These are phyloP conservation scores for Hypericum perforatum DNA, from an alignment of 345 rosid species.

Conservation along the genomic window DNA sequence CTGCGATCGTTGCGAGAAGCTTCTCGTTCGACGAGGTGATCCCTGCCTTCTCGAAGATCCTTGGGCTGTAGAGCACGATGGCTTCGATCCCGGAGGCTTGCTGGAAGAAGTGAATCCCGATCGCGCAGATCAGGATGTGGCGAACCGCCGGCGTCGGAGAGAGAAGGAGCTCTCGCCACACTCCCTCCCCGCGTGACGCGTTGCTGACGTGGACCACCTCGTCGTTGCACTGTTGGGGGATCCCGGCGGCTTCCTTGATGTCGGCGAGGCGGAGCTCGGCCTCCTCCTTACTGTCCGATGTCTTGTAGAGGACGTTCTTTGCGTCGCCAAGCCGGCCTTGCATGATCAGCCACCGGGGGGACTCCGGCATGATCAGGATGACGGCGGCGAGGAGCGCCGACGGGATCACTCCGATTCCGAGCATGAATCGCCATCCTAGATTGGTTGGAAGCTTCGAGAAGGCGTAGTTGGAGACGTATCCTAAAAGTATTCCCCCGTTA, in stretches of 20 bases:
- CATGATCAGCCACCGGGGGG: conserved; percentile 13
- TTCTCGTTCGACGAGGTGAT: conserved; percentile 9
- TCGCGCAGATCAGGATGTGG: conserved; percentile 7
- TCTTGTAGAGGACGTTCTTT: conserved; percentile 12
- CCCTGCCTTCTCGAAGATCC: conserved; percentile 17
- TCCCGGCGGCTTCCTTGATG: conserved; percentile 14
- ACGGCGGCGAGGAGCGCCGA: conserved; percentile 7
- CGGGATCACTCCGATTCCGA: conserved; percentile 11
- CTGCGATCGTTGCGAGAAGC: conserved; percentile 10
- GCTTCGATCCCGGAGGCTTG: conserved; percentile 6
- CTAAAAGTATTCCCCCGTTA: background rate
- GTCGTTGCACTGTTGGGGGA: conserved; percentile 6
- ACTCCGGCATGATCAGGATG: conserved; percentile 15
- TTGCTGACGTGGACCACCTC: conserved; percentile 7
- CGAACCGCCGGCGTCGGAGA: conserved; percentile 10
- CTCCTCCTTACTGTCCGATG: conserved; percentile 13
- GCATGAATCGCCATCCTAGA: conserved; percentile 13
- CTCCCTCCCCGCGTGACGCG: conserved; percentile 8
- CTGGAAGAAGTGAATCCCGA: conserved; percentile 11
- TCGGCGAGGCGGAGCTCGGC: conserved; percentile 10
- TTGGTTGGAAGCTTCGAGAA: background rate
- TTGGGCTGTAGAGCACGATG: conserved; percentile 11
- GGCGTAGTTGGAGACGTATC: conserved; percentile 7
- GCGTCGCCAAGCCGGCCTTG: conserved; percentile 14
- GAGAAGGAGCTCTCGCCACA: conserved; percentile 8